phyloP scores from a whole-genome alignment of 441 rosid genomes.

The Breynia disticha region DNA sequence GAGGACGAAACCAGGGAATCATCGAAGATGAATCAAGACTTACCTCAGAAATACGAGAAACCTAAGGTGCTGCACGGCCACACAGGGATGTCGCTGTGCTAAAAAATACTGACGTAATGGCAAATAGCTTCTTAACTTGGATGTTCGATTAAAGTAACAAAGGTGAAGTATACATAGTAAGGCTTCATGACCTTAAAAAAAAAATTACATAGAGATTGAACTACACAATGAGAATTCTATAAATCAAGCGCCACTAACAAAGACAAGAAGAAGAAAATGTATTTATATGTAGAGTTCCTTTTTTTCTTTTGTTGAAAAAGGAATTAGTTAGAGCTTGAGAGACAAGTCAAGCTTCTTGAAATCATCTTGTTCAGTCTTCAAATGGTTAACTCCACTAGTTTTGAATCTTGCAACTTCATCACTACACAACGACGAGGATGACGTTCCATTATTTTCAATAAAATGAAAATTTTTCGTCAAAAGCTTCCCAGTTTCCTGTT shows the following conservation, averaged over 20 bases:
- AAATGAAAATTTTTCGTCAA: slow-evolving; percentile 16
- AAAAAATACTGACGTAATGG: too few relatives aligned
- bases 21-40: too few relatives aligned
- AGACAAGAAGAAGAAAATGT: background rate
- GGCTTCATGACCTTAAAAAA: too few relatives aligned
- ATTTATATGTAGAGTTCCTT: slow-evolving; percentile 1
- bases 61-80: too few relatives aligned
- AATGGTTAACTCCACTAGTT: slow-evolving; percentile 19
- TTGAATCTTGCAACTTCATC: slow-evolving; percentile 29
- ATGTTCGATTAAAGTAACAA: too few relatives aligned
- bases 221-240: too few relatives aligned
- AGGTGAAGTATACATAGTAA: too few relatives aligned
- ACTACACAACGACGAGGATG: slow-evolving; percentile 13
- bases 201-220: too few relatives aligned
- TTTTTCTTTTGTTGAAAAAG: slow-evolving; percentile 23
- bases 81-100: too few relatives aligned
- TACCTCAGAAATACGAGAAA: too few relatives aligned
- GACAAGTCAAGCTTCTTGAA: slow-evolving; percentile 76
- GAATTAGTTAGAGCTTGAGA: slow-evolving; percentile 58
- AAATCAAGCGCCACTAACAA: background rate
- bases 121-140: too few relatives aligned
- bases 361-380: slow-evolving; percentile 45
- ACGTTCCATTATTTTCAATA: slow-evolving; percentile 10
- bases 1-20: too few relatives aligned
- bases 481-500: slow-evolving; percentile 18